These are phyloP conservation scores for Physcomitrium patens DNA, from an alignment of 225 moss, liverwort and hornwort genomes.

Conservation along the genomic window DNA sequence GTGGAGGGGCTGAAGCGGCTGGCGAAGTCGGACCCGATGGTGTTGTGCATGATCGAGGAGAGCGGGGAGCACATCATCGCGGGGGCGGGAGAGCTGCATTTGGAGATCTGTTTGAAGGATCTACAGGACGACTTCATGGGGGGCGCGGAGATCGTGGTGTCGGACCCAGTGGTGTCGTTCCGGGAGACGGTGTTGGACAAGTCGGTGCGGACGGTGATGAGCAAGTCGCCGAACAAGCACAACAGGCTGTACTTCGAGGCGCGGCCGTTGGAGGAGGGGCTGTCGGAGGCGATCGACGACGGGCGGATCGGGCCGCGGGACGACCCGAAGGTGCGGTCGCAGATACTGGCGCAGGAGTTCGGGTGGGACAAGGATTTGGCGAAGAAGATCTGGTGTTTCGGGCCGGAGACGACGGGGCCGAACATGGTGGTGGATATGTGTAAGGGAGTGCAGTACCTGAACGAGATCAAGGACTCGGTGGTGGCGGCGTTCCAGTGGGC, in stretches of 20 bases:
- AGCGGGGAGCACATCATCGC: conserved; percentile 55
- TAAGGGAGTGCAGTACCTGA: conserved; percentile 69
- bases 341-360: conserved; percentile 65
- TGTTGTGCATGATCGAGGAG: conserved; percentile 51
- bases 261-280: conserved; percentile 51
- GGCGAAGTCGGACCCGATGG: conserved; percentile 57
- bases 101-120: conserved; percentile 58
- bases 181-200: conserved; percentile 61
- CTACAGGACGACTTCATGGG: conserved; percentile 58
- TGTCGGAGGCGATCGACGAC: conserved; percentile 56
- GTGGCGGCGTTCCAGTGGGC: conserved; percentile 65
- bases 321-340: conserved; percentile 54
- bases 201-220: conserved; percentile 62
- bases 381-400: conserved; percentile 70
- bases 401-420: conserved; percentile 56
- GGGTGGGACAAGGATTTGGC: conserved; percentile 65
- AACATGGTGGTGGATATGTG: conserved; percentile 74
- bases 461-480: conserved; percentile 61
- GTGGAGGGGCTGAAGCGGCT: conserved; percentile 68
- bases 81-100: conserved; percentile 47
- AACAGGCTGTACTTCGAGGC: conserved; percentile 68
- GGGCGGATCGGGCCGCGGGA: conserved; percentile 49
- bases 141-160: conserved; percentile 52
- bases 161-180: conserved; percentile 61
- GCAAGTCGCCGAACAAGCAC: conserved; percentile 69